Percentiles rank a stretch among this genome's conserved stretches.
phyloP scores from a whole-genome alignment of 129 eudicot genomes.

The Solidago caesia region DNA sequence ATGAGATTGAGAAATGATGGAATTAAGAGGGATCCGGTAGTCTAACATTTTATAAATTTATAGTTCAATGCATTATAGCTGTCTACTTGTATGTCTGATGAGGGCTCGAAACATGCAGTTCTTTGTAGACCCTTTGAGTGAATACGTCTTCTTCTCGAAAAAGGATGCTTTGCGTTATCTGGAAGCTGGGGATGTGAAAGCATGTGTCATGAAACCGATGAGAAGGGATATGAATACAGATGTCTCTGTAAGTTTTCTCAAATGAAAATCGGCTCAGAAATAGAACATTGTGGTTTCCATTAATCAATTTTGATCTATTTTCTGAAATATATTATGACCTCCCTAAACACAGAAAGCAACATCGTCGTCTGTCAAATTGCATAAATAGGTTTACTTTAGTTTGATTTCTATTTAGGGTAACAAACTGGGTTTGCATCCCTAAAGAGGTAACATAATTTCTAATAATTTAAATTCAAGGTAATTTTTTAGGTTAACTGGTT shows the following conservation, averaged over 20 bases:
- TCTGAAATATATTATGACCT: background rate
- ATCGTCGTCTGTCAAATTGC: background rate
- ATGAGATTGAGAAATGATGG: conserved; percentile 41
- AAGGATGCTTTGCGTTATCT: conserved; percentile 66
- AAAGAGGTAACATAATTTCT: background rate
- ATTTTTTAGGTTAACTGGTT: background rate
- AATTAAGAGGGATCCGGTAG: conserved; percentile 47
- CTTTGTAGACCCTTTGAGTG: conserved; percentile 56
- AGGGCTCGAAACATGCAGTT: conserved; percentile 40
- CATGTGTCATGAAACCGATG: conserved; percentile 48
- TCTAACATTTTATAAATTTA: background rate
- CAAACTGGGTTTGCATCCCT: background rate
- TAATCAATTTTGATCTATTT: background rate
- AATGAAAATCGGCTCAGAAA: background rate
- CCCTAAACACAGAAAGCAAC: conserved; percentile 11
- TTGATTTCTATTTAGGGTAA: background rate
- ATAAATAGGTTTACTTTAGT: background rate
- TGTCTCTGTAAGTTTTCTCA: conserved; percentile 39
- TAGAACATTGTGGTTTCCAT: conserved; percentile 14
- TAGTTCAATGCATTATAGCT: background rate
- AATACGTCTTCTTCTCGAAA: conserved; percentile 65
- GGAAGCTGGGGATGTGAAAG: conserved; percentile 56
- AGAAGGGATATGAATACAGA: conserved; percentile 38
- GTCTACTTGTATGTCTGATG: background rate
- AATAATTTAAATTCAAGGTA: background rate